Evolutionary conservation across 306 rosid genomes (phyloP), one percentile per base, ranked within the genome.

Genomic region (Benincasa hispida): DNA sequence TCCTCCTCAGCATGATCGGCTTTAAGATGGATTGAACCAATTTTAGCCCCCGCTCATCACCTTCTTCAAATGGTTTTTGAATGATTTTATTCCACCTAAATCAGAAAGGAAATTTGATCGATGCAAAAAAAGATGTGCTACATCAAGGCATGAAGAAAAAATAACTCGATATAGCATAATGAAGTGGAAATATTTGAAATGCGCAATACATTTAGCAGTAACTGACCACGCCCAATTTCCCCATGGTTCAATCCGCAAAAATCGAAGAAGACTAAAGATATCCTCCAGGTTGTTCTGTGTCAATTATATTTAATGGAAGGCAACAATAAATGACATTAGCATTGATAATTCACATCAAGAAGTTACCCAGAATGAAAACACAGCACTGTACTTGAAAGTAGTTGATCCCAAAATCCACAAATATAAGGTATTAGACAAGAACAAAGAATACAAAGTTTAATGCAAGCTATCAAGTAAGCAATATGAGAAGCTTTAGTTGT

Each of bases 61-160:
- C 98, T 77, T 93, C 92, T 82, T 93, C 98, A 77, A 89, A 90
- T 79, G 98, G 98, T 80, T 93, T 93, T 83, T 93, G 98, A 76
- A 93, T 82, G 60, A 93, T 97, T 83, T 88, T 93, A 86, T 93
- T 91, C 98, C 98, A 93, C 98, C 98, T 93, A 79, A 56, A 87
- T 69, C 76, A 86, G 18, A 81, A n/a, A 58, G 73, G 79, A 81
- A 30, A 21, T 11, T 5, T 79, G 47, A 67, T 48, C 34, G 83
- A 81, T 59, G 57, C 34, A 30, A 67, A 58, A 76, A 80, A 73
- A 32, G 58, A 77, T 47, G 69, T 77, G 72, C 76, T 77, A 66
- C 72, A 79, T 72, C 42, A 39, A 84, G 67, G 60, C 37, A 69
- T 78, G 53, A 57, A 57, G 47, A 63, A 51, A 51, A 48, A 9